Evolutionary conservation across 306 rosid species (phyloP).

Genomic region (Acmispon strigosus): DNA sequence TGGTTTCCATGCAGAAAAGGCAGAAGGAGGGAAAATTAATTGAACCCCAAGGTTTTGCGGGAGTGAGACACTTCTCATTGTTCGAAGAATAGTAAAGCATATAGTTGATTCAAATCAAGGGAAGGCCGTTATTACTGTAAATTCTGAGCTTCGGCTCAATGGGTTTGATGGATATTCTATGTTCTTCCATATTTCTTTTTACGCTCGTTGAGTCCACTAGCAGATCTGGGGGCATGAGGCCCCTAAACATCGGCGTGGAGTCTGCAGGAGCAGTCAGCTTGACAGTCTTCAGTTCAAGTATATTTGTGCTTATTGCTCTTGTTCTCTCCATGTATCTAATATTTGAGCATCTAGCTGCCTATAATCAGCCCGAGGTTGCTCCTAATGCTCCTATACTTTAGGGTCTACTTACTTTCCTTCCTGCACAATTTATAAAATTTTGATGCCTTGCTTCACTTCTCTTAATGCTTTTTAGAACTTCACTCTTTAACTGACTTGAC

Average conservation of each 20-base stretch:
- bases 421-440: constrained; percentile 4
- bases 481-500: background rate
- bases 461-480: background rate
- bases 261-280: constrained; percentile 54
- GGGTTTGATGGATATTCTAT: constrained; percentile 58
- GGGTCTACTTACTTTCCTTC: background rate
- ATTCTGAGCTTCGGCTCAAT: constrained; percentile 29
- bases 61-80: constrained; percentile 12
- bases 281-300: constrained; percentile 77
- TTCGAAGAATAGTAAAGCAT: background rate
- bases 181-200: constrained; percentile 43
- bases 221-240: constrained; percentile 59
- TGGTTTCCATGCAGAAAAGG: constrained; percentile 16
- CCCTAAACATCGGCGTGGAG: constrained; percentile 38
- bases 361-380: constrained; percentile 88
- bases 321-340: constrained; percentile 83
- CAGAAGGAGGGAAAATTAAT: constrained; percentile 9
- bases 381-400: background rate
- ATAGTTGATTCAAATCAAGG: background rate
- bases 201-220: constrained; percentile 57
- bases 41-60: background rate
- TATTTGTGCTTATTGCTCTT: constrained; percentile 75
- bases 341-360: constrained; percentile 84
- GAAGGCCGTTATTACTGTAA: background rate
- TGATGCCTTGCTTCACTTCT: background rate